Evolutionary conservation across 371 early-diverging fungal species (phyloP).

Genomic region (Nematocida minor): DNA sequence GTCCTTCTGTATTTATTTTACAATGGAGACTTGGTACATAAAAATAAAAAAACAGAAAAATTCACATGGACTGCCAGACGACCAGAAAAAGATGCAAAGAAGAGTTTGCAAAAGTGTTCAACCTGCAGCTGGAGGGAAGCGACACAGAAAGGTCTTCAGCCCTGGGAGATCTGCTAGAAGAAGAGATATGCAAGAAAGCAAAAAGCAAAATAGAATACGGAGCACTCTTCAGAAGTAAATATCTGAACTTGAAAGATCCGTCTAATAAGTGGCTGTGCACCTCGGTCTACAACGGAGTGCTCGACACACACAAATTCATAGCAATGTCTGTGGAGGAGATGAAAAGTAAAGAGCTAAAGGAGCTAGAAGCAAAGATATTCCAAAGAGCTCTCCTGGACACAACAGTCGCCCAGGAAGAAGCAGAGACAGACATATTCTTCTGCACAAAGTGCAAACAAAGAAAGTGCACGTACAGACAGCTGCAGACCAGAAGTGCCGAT

Average conservation of each 20-base stretch:
- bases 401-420: slow-evolving; percentile 59
- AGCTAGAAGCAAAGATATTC: slow-evolving; percentile 56
- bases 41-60: neutral
- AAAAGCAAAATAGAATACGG: slow-evolving; percentile 24
- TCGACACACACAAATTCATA: slow-evolving; percentile 57
- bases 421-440: slow-evolving; percentile 65
- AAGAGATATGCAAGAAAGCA: slow-evolving; percentile 17
- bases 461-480: slow-evolving; percentile 65
- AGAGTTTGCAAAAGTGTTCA: slow-evolving; percentile 38
- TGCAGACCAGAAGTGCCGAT: slow-evolving; percentile 66
- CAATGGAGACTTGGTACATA: too few species aligned
- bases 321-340: slow-evolving; percentile 63
- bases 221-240: slow-evolving; percentile 58
- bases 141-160: neutral
- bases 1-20: too few species aligned
- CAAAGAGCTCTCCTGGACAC: slow-evolving; percentile 58
- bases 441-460: slow-evolving; percentile 65
- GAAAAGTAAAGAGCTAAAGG: slow-evolving; percentile 60
- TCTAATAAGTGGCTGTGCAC: slow-evolving; percentile 58
- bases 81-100: slow-evolving; percentile 24
- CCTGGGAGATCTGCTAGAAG: slow-evolving; percentile 34
- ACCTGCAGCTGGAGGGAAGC: neutral
- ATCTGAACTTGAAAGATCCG: slow-evolving; percentile 63
- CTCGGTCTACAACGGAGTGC: slow-evolving; percentile 57
- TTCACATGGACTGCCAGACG: slow-evolving; percentile 9